Conservation (phyloP, 345 rosid genomes). For the Cardamine occulta region DNA sequence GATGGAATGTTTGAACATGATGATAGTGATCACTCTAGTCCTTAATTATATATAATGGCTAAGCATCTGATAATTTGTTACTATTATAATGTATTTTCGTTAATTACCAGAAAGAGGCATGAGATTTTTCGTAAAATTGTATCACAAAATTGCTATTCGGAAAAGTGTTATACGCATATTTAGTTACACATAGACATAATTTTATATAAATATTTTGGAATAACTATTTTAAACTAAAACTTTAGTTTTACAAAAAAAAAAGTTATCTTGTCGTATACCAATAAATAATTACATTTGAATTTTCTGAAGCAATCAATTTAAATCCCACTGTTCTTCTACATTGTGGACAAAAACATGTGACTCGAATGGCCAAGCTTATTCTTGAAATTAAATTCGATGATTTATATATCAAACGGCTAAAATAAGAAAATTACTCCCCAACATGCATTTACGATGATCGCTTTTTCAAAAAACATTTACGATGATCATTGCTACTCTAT, state of each 20-base stretch:
- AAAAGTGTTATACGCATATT: background rate
- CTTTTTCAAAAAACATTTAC: background rate
- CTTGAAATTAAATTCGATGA: background rate
- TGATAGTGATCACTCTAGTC: slow-evolving; percentile 9
- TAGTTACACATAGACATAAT: background rate
- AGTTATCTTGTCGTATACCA: background rate
- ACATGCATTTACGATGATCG: slow-evolving; percentile 3
- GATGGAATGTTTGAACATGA: background rate
- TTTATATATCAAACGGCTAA: slow-evolving; percentile 7
- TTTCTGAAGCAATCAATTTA: background rate
- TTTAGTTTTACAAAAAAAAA: background rate
- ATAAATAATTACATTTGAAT: background rate
- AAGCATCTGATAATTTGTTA: background rate
- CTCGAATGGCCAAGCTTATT: background rate
- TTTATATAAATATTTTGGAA: background rate
- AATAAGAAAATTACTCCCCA: background rate
- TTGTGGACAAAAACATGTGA: background rate
- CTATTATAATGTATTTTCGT: background rate
- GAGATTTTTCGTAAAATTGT: background rate
- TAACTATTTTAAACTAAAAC: background rate
- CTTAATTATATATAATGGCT: background rate
- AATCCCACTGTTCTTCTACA: background rate
- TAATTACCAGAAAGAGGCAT: background rate
- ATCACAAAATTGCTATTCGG: background rate
- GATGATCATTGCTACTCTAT: background rate